Evolutionary conservation across 306 rosid species (phyloP).

Genomic region (Dryas octopetala): DNA sequence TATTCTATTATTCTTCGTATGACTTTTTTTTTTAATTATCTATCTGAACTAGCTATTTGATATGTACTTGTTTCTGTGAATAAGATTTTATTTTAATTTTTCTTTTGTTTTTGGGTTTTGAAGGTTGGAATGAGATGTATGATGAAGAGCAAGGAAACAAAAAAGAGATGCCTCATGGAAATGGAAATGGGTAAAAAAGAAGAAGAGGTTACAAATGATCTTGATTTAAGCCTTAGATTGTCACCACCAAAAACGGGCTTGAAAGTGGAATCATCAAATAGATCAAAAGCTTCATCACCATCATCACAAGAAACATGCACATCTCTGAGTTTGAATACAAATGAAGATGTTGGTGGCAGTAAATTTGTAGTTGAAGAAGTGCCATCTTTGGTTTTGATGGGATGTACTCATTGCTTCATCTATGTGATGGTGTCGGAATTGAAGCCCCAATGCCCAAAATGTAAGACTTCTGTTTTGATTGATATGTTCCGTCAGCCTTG

Average conservation of each 20-base stretch:
- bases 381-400: conserved; percentile 20
- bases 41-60: no score
- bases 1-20: no score
- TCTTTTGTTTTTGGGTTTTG: no score
- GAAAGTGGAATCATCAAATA: neutral
- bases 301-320: conserved; percentile 1
- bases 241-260: conserved; percentile 1
- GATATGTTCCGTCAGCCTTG: neutral
- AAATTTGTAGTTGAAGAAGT: neutral
- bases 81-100: no score
- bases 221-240: conserved; percentile 21
- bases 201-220: neutral
- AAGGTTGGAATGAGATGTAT: no score
- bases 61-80: no score
- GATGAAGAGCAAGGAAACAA: neutral
- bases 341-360: neutral
- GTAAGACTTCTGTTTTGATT: conserved; percentile 11
- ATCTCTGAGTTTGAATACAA: neutral
- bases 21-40: no score
- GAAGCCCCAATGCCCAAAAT: conserved; percentile 31
- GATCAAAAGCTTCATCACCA: neutral
- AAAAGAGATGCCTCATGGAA: neutral
- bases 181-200: neutral
- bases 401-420: conserved; percentile 26
- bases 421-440: conserved; percentile 31